A percentile compares a stretch with the other conserved stretches of the same genome.
phyloP scores from a whole-genome alignment of 2,329 filamentous ascomycete species.

The Alternaria alternata region DNA sequence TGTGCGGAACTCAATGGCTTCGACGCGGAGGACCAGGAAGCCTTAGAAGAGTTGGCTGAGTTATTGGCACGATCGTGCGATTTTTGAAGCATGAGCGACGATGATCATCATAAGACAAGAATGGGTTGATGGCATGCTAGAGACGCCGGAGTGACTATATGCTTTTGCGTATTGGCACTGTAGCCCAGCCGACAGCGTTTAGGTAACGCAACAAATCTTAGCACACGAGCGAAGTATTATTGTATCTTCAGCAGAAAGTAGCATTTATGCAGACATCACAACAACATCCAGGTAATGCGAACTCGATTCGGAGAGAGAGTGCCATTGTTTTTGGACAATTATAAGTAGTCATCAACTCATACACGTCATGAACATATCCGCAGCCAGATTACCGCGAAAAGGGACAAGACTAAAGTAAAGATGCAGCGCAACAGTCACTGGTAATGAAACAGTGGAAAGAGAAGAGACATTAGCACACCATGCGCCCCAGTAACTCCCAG shows the following conservation, averaged over 20 bases:
- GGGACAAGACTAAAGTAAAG: constrained; percentile 31
- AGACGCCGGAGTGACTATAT: neutral
- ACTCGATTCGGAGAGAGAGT: neutral
- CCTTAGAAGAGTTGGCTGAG: constrained; percentile 68
- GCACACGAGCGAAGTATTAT: neutral
- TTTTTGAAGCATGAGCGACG: constrained; percentile 24
- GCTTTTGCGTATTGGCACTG: neutral
- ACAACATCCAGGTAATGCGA: neutral
- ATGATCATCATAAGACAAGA: neutral
- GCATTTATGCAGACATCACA: too few species aligned
- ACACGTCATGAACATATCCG: constrained; percentile 36
- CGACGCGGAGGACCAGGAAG: constrained; percentile 70
- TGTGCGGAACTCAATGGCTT: constrained; percentile 74
- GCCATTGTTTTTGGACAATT: constrained; percentile 14
- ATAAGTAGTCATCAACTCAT: constrained; percentile 39
- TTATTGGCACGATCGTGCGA: constrained; percentile 46
- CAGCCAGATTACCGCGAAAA: constrained; percentile 27
- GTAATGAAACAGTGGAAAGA: constrained; percentile 13
- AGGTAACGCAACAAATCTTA: too few species aligned
- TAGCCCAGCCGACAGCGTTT: neutral
- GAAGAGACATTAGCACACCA: constrained; percentile 23
- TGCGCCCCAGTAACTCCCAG: constrained; percentile 28
- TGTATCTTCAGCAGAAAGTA: neutral
- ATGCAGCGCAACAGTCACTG: constrained; percentile 21
- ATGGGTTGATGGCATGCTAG: neutral